Evolutionary conservation across 2,329 filamentous ascomycete species (phyloP), one percentile per base, ranked within the genome.

Genomic region (Chalaropsis thielavioides): DNA sequence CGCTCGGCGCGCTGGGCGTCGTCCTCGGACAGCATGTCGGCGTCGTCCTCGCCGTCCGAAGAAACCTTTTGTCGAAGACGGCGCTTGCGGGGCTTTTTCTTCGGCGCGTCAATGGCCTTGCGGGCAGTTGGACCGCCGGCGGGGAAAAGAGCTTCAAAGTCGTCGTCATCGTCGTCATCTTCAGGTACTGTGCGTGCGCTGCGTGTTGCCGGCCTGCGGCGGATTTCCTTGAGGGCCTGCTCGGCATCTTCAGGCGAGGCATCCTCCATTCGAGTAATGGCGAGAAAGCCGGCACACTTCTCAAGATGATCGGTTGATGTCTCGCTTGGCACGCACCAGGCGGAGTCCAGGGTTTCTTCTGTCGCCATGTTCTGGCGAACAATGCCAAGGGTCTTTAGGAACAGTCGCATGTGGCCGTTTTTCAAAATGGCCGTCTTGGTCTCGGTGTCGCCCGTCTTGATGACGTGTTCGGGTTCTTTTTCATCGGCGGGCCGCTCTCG

Each of bases 321-420:
- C 0, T 79, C 75, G 0, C 83, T 80, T 0, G 91, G 88, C 49
- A 97, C 80, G 54, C 89, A 76, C 94, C 94, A 97, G 0, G 80
- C 78, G 1, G 88, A 86, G 66, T 92, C 88, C 0, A 82, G 80
- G 2, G 89, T 86, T 71, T 95, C 89, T 51, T 90, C 86, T 2
- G 79, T 70, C 0, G 74, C 74, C 0, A 79, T 77, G 0, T 75
- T 74, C 8, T 81, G 74, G 3, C 86, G 80, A 70, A 87, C 80
- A 68, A 95, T 83, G 0, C 88, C 89, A 19, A 87, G 79, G 0
- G 94, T 79, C 1, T 80, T 86, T 82, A 97, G 87, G 2, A 99
- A 81, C 1, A 97, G 83, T 41, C 92, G 87, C 1, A 97, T 80
- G 71, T 92, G 87, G 10, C 89, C 86, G 74, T 97, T 95, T 72